Percentiles rank a stretch among this genome's conserved stretches.
Evolutionary conservation across 306 rosid genomes (phyloP).

Genomic region (Vicia villosa): DNA sequence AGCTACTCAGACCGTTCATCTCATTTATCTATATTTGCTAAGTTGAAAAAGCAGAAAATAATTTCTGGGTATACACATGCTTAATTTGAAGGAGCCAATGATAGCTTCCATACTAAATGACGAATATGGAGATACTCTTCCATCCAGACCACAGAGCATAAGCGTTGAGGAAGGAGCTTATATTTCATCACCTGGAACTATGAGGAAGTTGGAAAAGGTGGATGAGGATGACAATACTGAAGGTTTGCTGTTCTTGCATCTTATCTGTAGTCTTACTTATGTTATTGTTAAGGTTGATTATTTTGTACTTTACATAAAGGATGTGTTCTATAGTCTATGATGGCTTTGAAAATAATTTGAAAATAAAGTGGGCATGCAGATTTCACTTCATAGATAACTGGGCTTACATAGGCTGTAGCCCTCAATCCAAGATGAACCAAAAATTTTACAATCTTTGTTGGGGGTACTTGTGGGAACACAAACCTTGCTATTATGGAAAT

Average conservation of each 20-base stretch:
- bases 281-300: constrained; percentile 23
- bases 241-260: constrained; percentile 57
- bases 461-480: constrained; percentile 1
- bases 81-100: constrained; percentile 54
- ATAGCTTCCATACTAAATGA: constrained; percentile 56
- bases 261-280: constrained; percentile 16
- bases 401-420: constrained; percentile 7
- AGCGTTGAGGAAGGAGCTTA: constrained; percentile 53
- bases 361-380: neutral
- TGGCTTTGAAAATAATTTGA: constrained; percentile 18
- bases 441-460: constrained; percentile 4
- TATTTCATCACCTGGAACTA: constrained; percentile 46
- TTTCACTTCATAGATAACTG: neutral
- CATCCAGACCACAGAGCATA: constrained; percentile 61
- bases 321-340: constrained; percentile 2
- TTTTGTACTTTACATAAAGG: constrained; percentile 9
- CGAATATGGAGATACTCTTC: constrained; percentile 87
- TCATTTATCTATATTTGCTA: constrained; percentile 8
- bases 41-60: constrained; percentile 14
- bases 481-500: neutral
- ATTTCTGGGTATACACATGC: constrained; percentile 25
- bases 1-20: neutral
- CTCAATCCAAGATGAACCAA: constrained; percentile 12
- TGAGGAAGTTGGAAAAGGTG: constrained; percentile 48
- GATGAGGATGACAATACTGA: constrained; percentile 56